phyloP scores from a whole-genome alignment of 108 stramenopile genomes.

The Cyclostephanos tholiformis region DNA sequence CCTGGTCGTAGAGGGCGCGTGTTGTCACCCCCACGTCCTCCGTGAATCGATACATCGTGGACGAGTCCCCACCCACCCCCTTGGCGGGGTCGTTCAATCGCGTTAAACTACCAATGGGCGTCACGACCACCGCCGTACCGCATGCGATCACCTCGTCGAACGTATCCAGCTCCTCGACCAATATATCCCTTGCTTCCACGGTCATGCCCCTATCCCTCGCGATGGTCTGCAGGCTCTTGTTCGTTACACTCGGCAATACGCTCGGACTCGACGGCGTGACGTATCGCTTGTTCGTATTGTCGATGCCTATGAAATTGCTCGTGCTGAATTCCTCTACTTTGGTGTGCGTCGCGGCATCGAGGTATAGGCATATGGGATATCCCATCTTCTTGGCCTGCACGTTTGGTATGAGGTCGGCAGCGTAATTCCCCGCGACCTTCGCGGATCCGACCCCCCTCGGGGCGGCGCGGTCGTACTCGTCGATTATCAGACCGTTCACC shows the following conservation, averaged over 20 bases:
- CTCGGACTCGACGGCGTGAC: constrained; percentile 92
- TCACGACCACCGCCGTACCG: constrained; percentile 98
- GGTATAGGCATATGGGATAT: constrained; percentile 94
- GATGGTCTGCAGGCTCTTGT: constrained; percentile 95
- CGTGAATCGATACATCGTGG: constrained; percentile 70
- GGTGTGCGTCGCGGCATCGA: constrained; percentile 93
- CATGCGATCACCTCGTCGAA: constrained; percentile 97
- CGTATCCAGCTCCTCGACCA: constrained; percentile 75
- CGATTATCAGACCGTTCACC: constrained; percentile 89
- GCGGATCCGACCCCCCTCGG: constrained; percentile 95
- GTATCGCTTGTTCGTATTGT: constrained; percentile 73
- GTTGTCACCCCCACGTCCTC: constrained; percentile 85
- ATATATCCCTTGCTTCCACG: constrained; percentile 86
- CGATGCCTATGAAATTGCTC: constrained; percentile 97
- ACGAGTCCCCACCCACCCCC: constrained; percentile 50
- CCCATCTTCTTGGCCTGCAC: constrained; percentile 95
- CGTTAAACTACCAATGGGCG: constrained; percentile 89
- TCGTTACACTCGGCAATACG: constrained; percentile 95
- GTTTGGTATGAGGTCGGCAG: constrained; percentile 97
- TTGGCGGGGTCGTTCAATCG: constrained; percentile 45
- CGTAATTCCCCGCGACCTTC: constrained; percentile 99
- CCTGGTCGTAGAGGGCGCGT: constrained; percentile 79
- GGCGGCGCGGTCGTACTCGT: constrained; percentile 97
- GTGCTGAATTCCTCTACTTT: constrained; percentile 97
- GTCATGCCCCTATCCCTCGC: constrained; percentile 90